Base-by-base conservation (phyloP, 2,329 filamentous ascomycete genomes). In the Drechslera avenae region DNA sequence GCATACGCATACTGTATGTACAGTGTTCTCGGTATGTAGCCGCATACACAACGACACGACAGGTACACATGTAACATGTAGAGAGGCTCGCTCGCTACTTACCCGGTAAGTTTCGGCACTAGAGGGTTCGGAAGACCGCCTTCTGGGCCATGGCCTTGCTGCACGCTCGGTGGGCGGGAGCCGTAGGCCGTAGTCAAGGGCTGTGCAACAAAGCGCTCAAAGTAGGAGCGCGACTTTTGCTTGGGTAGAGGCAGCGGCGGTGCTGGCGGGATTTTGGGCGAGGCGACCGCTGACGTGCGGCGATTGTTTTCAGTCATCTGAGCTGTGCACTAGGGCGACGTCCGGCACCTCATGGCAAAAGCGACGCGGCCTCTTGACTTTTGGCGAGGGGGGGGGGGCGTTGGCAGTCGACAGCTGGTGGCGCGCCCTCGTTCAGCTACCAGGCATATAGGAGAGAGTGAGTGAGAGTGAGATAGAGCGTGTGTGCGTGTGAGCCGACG, bases 191-290 rank as follows among this genome's bases (percentile, higher is more conserved):
- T 66, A 34, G 68, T 65, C 66, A 83, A 80, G 16, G 80, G 79
- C 64, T 82, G 80, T 40, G 79, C 79, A 50, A 83, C 79, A 57
- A 83, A 78, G 59, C 81, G 76, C 59, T 80, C 79, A 63, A 76
- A 73, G 60, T 74, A 75, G 39, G 71, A 73, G 51, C 63, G 63
- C 35, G 52, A 48, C 56, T 52, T 53, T 55, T 57, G 57, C 57
- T 67, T 73, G 41, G 67, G 64, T 13, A 68, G 71, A 39, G 72
- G 71, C 42, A 69, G 67, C 43, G 71, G 71, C 18, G 72, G 72
- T 40, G 72, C 63, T 35, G 68, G 63, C 40, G 67, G 69, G 57
- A 68, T 67, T 46, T 44, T 40, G 44, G 50, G 43, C 44, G 33
- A 51, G 41, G 44, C 19, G 33, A 49, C 46, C 12, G 56, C 47